phyloP scores from a whole-genome alignment of 2,329 filamentous ascomycete species.

The Penicillium sclerotiorum region DNA sequence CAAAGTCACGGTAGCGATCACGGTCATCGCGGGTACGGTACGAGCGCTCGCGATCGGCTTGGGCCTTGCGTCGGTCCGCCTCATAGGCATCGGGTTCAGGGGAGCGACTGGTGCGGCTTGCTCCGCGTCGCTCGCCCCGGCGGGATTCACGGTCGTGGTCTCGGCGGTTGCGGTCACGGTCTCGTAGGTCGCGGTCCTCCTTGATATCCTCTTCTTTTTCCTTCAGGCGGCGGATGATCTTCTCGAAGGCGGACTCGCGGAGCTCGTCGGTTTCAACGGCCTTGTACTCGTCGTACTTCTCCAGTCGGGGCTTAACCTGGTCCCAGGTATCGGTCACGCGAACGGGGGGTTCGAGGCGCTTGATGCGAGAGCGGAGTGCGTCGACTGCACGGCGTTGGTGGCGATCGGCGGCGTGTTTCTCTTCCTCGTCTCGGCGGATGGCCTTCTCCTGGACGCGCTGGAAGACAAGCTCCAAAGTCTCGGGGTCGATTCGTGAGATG shows the following conservation, averaged over 20 bases:
- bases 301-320: slow-evolving; percentile 76
- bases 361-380: slow-evolving; percentile 80
- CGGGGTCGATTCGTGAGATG: slow-evolving; percentile 82
- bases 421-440: slow-evolving; percentile 77
- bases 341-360: slow-evolving; percentile 86
- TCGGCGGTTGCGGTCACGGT: slow-evolving; percentile 52
- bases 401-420: slow-evolving; percentile 78
- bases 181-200: slow-evolving; percentile 54
- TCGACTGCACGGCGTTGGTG: slow-evolving; percentile 84
- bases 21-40: slow-evolving; percentile 78
- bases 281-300: slow-evolving; percentile 81
- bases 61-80: slow-evolving; percentile 89
- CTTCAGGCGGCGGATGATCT: slow-evolving; percentile 83
- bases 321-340: slow-evolving; percentile 81
- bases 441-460: slow-evolving; percentile 87
- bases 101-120: slow-evolving; percentile 72
- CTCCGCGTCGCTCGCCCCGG: slow-evolving; percentile 42
- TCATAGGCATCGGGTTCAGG: slow-evolving; percentile 95
- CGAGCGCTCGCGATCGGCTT: slow-evolving; percentile 90
- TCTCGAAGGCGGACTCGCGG: slow-evolving; percentile 84
- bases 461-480: slow-evolving; percentile 79
- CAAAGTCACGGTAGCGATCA: slow-evolving; percentile 42
- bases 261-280: slow-evolving; percentile 80
- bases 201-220: slow-evolving; percentile 87
- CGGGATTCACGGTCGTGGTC: slow-evolving; percentile 63